Evolutionary conservation across 2,329 filamentous ascomycete genomes (phyloP), one percentile per base, ranked within the genome.

Genomic region (Alternaria sp.): DNA sequence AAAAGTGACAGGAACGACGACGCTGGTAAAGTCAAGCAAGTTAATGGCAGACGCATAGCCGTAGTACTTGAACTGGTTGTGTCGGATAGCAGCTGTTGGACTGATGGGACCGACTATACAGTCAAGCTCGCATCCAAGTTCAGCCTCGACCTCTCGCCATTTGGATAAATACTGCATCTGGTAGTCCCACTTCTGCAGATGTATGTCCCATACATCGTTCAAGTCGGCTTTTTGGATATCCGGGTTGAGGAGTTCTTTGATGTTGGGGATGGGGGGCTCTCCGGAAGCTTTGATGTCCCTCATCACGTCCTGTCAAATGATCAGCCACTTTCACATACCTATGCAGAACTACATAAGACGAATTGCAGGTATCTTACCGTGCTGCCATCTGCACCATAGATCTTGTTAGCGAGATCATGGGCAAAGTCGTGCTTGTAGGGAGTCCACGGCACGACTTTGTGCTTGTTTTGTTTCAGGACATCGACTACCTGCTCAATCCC

Each of bases 221-320:
- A 64, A 53, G 46, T 53, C 51, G 25, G 43, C 59, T 43, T 64
- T 59, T 12, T 36, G 8, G 10, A 56, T 45, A 23, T 60, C 57
- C 3, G 59, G 65, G 47, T 52, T 63, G 36, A 65, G 54, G 25
- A 67, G 58, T 30, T 66, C 44, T 15, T 53, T 59, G 60, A 65
- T 56, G 40, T 62, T 62, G 11, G 58, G 65, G 50, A 65, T 65
- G 2, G 47, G 58, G 1, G 62, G 53, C 49, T 61, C 57, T n/a
- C 53, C 57, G 3, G 62, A 64, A 10, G 62, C 52, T 26, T 52
- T 46, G 26, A 86, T 85, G 17, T 85, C 86, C 73, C 86, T 81
- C 61, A 87, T 87, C 4, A 61, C 53, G 5, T 61, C 53, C 59
- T 61, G 17, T 43, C 2, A 7, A 10, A 5, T 11, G 25, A 45